Evolutionary conservation across 1,284 basidiomycete genomes (phyloP).

Genomic region (Boletus semigastroideus): DNA sequence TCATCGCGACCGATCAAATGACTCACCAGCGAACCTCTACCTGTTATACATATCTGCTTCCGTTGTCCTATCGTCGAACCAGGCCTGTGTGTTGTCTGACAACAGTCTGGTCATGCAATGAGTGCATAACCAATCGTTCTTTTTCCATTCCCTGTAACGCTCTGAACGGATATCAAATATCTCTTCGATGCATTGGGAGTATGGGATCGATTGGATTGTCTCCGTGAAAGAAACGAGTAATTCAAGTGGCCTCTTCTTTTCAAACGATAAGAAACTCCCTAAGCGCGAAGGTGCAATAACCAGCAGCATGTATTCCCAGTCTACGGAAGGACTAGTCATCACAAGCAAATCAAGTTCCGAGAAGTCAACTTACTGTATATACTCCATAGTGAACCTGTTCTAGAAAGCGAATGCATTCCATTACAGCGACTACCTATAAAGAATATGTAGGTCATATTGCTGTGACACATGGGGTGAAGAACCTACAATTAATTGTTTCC

Average conservation of each 20-base stretch:
- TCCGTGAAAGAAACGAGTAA: slow-evolving; percentile 9
- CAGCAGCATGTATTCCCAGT: slow-evolving; percentile 23
- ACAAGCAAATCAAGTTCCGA: neutral
- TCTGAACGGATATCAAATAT: slow-evolving; percentile 29
- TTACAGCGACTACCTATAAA: slow-evolving; percentile 19
- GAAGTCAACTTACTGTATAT: slow-evolving; percentile 25
- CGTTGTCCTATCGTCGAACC: slow-evolving; percentile 18
- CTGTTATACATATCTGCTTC: neutral
- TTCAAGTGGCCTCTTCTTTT: slow-evolving; percentile 8
- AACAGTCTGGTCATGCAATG: slow-evolving; percentile 31
- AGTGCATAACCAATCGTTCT: slow-evolving; percentile 36
- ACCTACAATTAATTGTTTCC: slow-evolving; percentile 29
- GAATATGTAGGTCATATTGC: neutral
- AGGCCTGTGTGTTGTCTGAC: slow-evolving; percentile 30
- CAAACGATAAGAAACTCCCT: slow-evolving; percentile 8
- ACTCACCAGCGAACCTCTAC: neutral
- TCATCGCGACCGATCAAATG: neutral
- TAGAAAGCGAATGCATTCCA: slow-evolving; percentile 11
- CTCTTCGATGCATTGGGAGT: slow-evolving; percentile 25
- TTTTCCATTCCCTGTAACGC: slow-evolving; percentile 32
- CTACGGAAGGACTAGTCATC: slow-evolving; percentile 6
- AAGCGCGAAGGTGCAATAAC: neutral
- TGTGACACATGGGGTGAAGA: neutral
- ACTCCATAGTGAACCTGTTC: slow-evolving; percentile 26
- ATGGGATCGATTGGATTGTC: slow-evolving; percentile 6